Base-by-base conservation (phyloP, 257 asterid species). In the Dorcoceras hygrometricum region DNA sequence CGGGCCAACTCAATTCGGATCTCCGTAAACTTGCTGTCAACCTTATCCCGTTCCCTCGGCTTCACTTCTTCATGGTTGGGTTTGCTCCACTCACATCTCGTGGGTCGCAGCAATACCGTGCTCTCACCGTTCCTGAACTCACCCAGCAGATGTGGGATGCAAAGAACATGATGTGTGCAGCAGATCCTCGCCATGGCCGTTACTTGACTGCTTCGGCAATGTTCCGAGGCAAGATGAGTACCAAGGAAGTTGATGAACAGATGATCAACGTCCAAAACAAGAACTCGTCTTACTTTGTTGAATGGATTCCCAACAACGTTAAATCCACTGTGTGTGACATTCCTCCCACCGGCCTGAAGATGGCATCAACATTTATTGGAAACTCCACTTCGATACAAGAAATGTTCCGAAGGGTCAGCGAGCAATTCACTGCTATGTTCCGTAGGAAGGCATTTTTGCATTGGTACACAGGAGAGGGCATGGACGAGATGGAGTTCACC, bases 71-170 rank as follows among this genome's bases (percentile, higher is more conserved):
- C 80, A 87, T 87, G 92, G 95, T 85, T 55, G 95, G 95, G 3
- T 88, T 88, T 73, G 93, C 96, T 57, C 93, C 93, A 0, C 96
- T 88, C 81, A 88, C 96, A 23, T 88, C 96, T 77, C 89, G 90
- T 76, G 96, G 96, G 69, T 88, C 93, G 26, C 95, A 86, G 81
- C 89, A 83, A 65, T 85, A 88, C 80, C 61, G 95, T 29, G 84
- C 93, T 36, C 90, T 88, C 63, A 83, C 95, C 3, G 95, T 88
- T 31, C 95, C 95, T 0, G 89, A 88, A 73, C 90, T 88, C 28
- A 86, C 93, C 48, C 90, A 86, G 31, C 95, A 88, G 75, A 88
- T 88, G 95, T 88, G 93, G 95, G 95, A 88, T 65, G 73, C 95
- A 25, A 88, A 86, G 82, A 87, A 87, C 71, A 85, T 87, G 95